Evolutionary conservation across 2,329 filamentous ascomycete genomes (phyloP).

Genomic region (Chaetomium sp.): DNA sequence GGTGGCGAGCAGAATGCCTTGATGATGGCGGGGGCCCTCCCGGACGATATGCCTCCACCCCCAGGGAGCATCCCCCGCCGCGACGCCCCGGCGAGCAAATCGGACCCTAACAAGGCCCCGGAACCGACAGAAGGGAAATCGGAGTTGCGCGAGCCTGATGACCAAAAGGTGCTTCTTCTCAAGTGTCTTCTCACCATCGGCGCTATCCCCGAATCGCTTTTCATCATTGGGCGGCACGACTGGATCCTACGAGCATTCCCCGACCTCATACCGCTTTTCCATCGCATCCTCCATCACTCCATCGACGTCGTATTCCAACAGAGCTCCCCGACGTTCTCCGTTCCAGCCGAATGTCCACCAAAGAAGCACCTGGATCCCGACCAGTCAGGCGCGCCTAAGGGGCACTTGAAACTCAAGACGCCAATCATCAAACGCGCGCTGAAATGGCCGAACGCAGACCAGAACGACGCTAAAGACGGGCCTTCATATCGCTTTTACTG

Average conservation of each 20-base stretch:
- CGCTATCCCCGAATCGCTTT: constrained; percentile 88
- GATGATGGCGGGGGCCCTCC: constrained; percentile 80
- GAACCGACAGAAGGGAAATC: constrained; percentile 51
- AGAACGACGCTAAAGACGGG: constrained; percentile 72
- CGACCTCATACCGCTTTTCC: constrained; percentile 76
- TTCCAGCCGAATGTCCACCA: constrained; percentile 41
- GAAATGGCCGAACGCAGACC: constrained; percentile 83
- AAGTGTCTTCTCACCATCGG: constrained; percentile 87
- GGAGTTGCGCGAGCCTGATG: constrained; percentile 69
- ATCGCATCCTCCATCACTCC: constrained; percentile 82
- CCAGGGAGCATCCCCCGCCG: constrained; percentile 48
- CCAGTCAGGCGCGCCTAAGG: constrained; percentile 69
- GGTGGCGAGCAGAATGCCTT: constrained; percentile 80
- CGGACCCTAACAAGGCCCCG: constrained; percentile 54
- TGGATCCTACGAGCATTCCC: constrained; percentile 88
- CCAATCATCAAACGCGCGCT: constrained; percentile 67
- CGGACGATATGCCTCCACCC: constrained; percentile 71
- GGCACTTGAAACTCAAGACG: constrained; percentile 63
- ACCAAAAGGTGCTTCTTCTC: constrained; percentile 85
- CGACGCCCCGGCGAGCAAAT: constrained; percentile 54
- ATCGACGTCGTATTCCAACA: constrained; percentile 70
- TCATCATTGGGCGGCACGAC: constrained; percentile 82
- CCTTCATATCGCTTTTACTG: constrained; percentile 92
- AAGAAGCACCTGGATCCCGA: constrained; percentile 57
- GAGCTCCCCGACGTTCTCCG: constrained; percentile 43